Evolutionary conservation across 257 asterid genomes (phyloP).

Genomic region (Solanum habrochaites): DNA sequence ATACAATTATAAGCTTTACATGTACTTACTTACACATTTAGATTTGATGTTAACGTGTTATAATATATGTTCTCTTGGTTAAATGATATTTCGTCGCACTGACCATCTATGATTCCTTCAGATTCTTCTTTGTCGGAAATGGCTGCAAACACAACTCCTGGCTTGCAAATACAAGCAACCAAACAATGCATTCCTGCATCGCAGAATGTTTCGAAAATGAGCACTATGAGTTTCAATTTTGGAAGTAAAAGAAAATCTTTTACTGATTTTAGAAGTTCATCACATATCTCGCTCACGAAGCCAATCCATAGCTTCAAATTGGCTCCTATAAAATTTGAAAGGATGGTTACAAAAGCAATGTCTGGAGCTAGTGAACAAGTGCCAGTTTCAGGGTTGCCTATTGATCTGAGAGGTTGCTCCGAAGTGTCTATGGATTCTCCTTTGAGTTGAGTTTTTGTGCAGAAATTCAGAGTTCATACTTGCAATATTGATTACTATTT

Average conservation of each 20-base stretch:
- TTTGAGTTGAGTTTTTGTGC: background rate
- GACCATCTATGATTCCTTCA: background rate
- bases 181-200: constrained; percentile 27
- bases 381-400: constrained; percentile 66
- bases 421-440: background rate
- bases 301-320: constrained; percentile 16
- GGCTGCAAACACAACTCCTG: constrained; percentile 51
- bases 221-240: constrained; percentile 30
- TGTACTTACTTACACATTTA: background rate
- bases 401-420: constrained; percentile 72
- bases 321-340: constrained; percentile 15
- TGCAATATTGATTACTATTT: background rate
- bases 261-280: constrained; percentile 34
- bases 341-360: constrained; percentile 49
- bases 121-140: constrained; percentile 25
- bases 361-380: constrained; percentile 41
- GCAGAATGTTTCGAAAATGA: constrained; percentile 20
- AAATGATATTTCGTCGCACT: background rate
- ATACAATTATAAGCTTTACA: background rate
- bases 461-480: background rate
- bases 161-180: constrained; percentile 28
- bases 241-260: constrained; percentile 32
- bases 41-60: background rate
- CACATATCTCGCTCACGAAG: constrained; percentile 23
- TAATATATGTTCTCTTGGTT: background rate